Conservation (phyloP, 257 asterid genomes). For the Pogostemon cablin region DNA sequence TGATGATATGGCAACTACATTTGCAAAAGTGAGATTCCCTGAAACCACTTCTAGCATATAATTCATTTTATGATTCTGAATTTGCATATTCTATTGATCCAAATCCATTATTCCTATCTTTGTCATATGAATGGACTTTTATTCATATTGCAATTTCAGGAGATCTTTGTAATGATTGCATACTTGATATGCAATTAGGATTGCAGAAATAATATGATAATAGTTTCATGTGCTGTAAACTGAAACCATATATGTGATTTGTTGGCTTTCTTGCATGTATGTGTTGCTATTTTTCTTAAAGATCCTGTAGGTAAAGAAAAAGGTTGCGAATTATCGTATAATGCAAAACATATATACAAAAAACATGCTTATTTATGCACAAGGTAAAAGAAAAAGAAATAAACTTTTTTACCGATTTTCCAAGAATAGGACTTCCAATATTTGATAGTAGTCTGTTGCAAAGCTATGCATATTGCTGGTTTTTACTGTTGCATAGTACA, state of each 20-base stretch:
- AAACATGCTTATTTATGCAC: not conserved
- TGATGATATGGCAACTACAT: conserved; percentile 79
- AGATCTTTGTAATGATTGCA: conserved; percentile 16
- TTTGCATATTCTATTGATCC: conserved; percentile 8
- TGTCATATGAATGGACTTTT: not conserved
- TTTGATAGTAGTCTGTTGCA: conserved; percentile 2
- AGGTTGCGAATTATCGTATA: not conserved
- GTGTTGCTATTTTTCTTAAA: not conserved
- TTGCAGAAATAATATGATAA: conserved; percentile 13
- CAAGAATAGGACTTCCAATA: not conserved
- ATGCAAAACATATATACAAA: not conserved
- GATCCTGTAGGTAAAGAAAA: not conserved
- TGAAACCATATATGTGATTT: not conserved
- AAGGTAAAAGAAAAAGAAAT: not conserved
- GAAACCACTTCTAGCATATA: conserved; percentile 14
- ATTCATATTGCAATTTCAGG: not conserved
- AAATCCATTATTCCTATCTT: not conserved
- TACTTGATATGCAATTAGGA: not conserved
- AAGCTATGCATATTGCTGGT: conserved; percentile 3
- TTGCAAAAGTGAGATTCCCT: conserved; percentile 63
- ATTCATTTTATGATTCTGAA: conserved; percentile 20
- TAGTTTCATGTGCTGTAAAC: conserved; percentile 4
- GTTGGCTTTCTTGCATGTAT: not conserved
- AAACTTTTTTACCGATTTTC: not conserved
- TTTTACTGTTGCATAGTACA: not conserved